Base-by-base conservation (phyloP, 202 grass and related monocot genomes). In the Brachypodium distachyon region DNA sequence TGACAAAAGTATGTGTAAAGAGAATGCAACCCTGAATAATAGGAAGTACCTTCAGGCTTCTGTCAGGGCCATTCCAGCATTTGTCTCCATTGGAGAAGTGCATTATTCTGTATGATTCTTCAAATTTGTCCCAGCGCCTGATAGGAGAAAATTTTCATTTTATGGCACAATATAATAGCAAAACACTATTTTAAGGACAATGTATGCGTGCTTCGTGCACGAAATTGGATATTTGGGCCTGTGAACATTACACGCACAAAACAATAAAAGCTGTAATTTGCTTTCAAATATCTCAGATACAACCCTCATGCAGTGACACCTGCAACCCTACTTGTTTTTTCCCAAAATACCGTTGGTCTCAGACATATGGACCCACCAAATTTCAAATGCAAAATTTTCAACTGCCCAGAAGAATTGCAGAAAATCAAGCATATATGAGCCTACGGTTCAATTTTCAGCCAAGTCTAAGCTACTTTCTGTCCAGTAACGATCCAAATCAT, bases 51-150 rank as follows among this genome's bases (percentile, higher is more conserved):
- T 90, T 98, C 7, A 98, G 44, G 81, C 91, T 95, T 88, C 96
- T 69, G 79, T 98, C 83, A 33, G 96, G 96, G 28, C 96, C 96
- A 77, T 95, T 98, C 96, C 96, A 98, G 81, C 96, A 98, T 47
- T 11, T 87, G 73, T 98, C 91, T 78, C 96, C 96, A 42, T 84
- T 95, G 37, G 89, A 81, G 60, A 98, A 98, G 63, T 68, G 73
- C 96, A 98, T 87, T 57, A 90, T 23, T 76, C 91, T 79, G 59
- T 95, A 90, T 0, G 89, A 92, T 50, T 98, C 91, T 64, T 95
- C 96, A 80, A 98, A 98, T 70, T 95, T 98, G 60, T 95, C 96
- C 96, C 96, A 98, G 12, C 80, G 87, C 85, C 96, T 95, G 66
- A 72, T 18, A 16, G 64, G 18, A 83, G 18, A 71, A 85, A 83